Evolutionary conservation across 2,329 filamentous ascomycete species (phyloP).

Genomic region (Ophiosphaerella herpotricha): DNA sequence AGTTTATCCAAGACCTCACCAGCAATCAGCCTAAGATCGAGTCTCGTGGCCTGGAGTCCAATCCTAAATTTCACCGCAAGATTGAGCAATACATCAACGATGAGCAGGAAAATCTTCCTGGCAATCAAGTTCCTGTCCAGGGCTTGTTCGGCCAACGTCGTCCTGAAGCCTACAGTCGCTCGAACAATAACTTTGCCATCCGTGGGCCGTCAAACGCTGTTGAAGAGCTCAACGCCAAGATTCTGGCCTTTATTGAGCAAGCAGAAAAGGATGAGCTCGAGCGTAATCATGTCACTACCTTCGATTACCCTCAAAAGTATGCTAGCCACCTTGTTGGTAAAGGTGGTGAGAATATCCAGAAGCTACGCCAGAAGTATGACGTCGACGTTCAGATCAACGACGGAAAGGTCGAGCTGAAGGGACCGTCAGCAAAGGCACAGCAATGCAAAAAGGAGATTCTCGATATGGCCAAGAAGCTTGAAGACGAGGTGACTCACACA

Average conservation of each 20-base stretch:
- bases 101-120: conserved; percentile 57
- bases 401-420: conserved; percentile 93
- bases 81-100: conserved; percentile 63
- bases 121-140: conserved; percentile 61
- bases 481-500: conserved; percentile 85
- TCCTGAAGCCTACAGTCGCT: conserved; percentile 58
- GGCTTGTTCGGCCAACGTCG: conserved; percentile 55
- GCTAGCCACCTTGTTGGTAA: conserved; percentile 81
- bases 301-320: conserved; percentile 94
- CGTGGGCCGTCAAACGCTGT: conserved; percentile 77
- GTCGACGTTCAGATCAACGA: conserved; percentile 87
- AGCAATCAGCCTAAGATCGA: conserved; percentile 61
- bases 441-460: conserved; percentile 81
- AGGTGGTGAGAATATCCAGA: conserved; percentile 70
- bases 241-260: conserved; percentile 79
- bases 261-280: conserved; percentile 94
- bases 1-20: conserved; percentile 59
- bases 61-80: conserved; percentile 67
- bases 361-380: conserved; percentile 70
- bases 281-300: conserved; percentile 81
- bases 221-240: conserved; percentile 71
- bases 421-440: conserved; percentile 92
- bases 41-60: conserved; percentile 58
- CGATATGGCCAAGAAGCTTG: conserved; percentile 77
- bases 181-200: conserved; percentile 65